Evolutionary conservation across 2,329 filamentous ascomycete species (phyloP), one percentile per base, ranked within the genome.

Genomic region (Capronia epimyces): DNA sequence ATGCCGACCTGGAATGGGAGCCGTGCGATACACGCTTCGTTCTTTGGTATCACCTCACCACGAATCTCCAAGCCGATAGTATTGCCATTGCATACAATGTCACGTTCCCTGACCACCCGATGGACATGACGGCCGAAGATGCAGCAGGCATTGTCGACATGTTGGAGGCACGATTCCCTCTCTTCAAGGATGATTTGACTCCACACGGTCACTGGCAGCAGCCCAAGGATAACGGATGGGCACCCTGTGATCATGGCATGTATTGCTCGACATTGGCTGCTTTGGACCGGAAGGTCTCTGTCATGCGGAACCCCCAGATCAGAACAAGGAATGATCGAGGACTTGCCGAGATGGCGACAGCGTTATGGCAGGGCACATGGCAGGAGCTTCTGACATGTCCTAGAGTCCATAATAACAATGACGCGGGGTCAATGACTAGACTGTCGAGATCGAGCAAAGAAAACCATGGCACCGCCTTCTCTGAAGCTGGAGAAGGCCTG

Each of bases 181-280:
- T 37, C 7, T 46, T 53, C 37, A 46, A 43, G 24, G 12, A 34
- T 9, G 32, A 52, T 6, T 47, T 57, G 18, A 18, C 24, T 12
- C 29, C 36, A 4, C 36, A 27, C 7, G 48, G 47, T 13, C 49
- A 43, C 12, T 53, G 43, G 40, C 18, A 32, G 15, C 25, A 32
- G 22, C 54, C 54, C 9, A 44, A 18, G 8, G 43, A 42, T 10
- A 5, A 29, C 7, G 54, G 54, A n/a, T 53, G 54, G 54, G 24
- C 21, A 27, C 54, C 50, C 6, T 57, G 50, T 18, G 54, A 57
- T 36, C 54, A 53, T 34, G 50, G 37, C 12, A 53, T 53, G 50
- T 37, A 32, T 40, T 57, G 50, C 27, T 39, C 50, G 13, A 43
- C 31, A 15, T 16, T 49, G 27, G 49, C 34, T 9, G 22, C 20